Conservation (phyloP, 371 early-diverging fungal species). For the Mortierella sp. region DNA sequence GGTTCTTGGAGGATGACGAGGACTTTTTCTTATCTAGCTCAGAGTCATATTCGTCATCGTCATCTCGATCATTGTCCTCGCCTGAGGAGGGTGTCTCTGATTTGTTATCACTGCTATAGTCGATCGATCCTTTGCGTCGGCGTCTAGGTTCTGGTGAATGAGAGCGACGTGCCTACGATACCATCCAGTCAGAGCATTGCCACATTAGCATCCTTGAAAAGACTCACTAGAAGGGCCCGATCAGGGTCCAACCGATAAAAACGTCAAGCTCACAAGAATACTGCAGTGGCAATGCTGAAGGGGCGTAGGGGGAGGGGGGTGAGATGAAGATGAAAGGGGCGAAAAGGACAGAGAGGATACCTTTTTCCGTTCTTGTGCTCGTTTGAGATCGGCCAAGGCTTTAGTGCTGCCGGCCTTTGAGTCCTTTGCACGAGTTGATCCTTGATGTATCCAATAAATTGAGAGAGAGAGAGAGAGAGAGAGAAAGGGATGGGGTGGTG, state of each 20-base stretch:
- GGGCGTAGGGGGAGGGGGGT: neutral
- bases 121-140: slow-evolving; percentile 40
- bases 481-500: neutral
- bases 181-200: neutral
- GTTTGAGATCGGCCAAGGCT: slow-evolving; percentile 48
- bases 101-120: slow-evolving; percentile 46
- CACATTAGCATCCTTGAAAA: no score
- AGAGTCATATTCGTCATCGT: slow-evolving; percentile 37
- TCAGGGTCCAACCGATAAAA: neutral
- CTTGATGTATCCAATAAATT: slow-evolving; percentile 30
- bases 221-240: no score
- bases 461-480: neutral
- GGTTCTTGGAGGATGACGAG: slow-evolving; percentile 28
- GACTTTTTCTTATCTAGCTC: slow-evolving; percentile 46
- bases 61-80: slow-evolving; percentile 14
- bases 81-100: slow-evolving; percentile 27
- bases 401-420: slow-evolving; percentile 50
- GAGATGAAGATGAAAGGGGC: neutral
- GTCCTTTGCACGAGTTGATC: slow-evolving; percentile 69
- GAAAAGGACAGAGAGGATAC: slow-evolving; percentile 11
- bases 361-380: slow-evolving; percentile 46
- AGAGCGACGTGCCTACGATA: slow-evolving; percentile 41
- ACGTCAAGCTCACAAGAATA: no score
- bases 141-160: slow-evolving; percentile 49
- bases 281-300: no score